phyloP scores from a whole-genome alignment of 768 basidiomycete species.

The Lentinula sp. region DNA sequence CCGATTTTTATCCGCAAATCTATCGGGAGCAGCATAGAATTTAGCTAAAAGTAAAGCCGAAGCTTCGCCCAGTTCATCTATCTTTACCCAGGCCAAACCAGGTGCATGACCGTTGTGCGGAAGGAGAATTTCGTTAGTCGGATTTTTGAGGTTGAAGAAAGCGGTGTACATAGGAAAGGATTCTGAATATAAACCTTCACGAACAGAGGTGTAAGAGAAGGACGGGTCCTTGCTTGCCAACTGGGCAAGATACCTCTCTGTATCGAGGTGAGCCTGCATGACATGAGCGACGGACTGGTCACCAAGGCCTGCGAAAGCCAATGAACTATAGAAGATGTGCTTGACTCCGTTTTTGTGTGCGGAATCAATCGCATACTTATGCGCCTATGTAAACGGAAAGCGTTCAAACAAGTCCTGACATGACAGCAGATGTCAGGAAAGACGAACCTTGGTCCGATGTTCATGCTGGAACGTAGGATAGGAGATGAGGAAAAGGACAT shows the following conservation, averaged over 20 bases:
- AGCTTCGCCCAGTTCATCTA: constrained; percentile 2
- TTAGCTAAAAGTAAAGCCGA: background rate
- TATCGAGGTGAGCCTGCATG: constrained; percentile 4
- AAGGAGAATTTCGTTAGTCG: background rate
- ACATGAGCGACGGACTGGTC: background rate
- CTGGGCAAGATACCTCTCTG: background rate
- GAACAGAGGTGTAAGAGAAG: constrained; percentile 3
- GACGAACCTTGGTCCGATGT: constrained; percentile 1
- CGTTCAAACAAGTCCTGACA: background rate
- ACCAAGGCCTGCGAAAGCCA: background rate
- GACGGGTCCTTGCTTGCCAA: background rate
- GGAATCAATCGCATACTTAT: background rate
- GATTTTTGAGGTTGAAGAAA: background rate
- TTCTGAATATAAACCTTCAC: background rate
- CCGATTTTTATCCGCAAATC: background rate
- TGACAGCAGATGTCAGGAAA: background rate
- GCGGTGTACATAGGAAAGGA: background rate
- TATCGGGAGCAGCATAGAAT: background rate
- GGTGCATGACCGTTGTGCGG: background rate
- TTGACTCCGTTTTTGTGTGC: background rate
- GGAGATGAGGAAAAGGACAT: background rate
- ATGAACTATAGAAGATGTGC: constrained; percentile 1
- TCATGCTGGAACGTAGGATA: constrained; percentile 1
- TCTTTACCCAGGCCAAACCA: background rate
- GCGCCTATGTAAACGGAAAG: background rate